These are phyloP conservation scores for Atkinsonella texensis DNA, from an alignment of 2,329 filamentous ascomycete genomes.

Conservation along the genomic window DNA sequence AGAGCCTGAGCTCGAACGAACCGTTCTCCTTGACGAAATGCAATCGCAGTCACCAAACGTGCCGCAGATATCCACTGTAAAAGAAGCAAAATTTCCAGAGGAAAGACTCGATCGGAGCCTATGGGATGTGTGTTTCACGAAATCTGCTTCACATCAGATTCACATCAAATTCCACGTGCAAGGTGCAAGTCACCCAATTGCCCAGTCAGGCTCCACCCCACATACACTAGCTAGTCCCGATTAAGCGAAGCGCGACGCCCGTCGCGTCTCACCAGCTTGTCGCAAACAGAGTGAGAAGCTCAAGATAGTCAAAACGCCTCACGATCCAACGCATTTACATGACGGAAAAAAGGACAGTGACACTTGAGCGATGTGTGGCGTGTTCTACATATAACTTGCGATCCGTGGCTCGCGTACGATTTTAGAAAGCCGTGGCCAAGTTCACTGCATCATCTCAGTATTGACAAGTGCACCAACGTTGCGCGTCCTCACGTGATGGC, in stretches of 20 bases:
- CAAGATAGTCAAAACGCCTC: neutral
- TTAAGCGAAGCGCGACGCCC: neutral
- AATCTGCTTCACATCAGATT: too few species aligned
- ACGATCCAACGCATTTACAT: neutral
- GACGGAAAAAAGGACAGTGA: neutral
- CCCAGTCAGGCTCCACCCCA: neutral
- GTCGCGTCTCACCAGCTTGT: conserved; percentile 6
- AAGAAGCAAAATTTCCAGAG: too few species aligned
- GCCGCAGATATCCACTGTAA: too few species aligned
- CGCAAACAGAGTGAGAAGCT: neutral
- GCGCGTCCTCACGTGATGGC: conserved; percentile 5
- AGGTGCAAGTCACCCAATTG: too few species aligned
- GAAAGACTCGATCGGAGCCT: too few species aligned
- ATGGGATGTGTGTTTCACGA: too few species aligned
- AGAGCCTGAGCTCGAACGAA: too few species aligned
- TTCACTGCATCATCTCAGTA: neutral
- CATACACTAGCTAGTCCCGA: neutral
- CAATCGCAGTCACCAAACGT: too few species aligned
- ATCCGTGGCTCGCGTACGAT: too few species aligned
- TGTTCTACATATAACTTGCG: too few species aligned
- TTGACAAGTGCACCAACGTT: neutral
- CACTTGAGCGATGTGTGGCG: neutral
- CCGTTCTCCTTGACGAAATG: too few species aligned
- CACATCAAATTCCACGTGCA: too few species aligned
- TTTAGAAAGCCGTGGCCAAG: neutral